These are phyloP conservation scores for Penicillium sp. DNA, from an alignment of 2,329 filamentous ascomycete species.

Conservation along the genomic window DNA sequence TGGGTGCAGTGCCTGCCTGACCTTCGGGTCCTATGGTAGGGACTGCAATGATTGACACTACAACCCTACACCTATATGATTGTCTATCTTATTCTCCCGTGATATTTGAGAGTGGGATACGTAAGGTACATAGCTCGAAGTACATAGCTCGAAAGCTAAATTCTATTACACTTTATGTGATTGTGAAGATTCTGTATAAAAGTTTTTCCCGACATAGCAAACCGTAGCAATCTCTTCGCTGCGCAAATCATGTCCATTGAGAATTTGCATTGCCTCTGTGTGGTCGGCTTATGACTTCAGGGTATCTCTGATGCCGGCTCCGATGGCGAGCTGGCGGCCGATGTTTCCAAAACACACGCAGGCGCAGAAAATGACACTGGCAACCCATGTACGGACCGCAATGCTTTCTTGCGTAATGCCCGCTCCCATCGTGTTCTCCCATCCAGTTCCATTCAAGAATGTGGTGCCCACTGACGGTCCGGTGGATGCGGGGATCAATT, in stretches of 20 bases:
- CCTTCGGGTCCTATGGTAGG: constrained; percentile 43
- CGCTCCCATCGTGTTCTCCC: constrained; percentile 29
- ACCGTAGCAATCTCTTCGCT: background rate
- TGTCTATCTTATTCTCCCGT: constrained; percentile 6
- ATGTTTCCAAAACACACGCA: constrained; percentile 96
- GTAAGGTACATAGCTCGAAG: background rate
- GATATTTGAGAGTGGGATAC: constrained; percentile 1
- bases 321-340: constrained; percentile 68
- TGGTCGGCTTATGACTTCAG: constrained; percentile 17
- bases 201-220: background rate
- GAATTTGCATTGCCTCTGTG: background rate
- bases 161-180: constrained; percentile 7
- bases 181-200: constrained; percentile 3
- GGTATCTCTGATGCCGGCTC: constrained; percentile 21
- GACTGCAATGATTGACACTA: constrained; percentile 58
- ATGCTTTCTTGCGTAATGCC: constrained; percentile 49
- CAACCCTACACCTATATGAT: constrained; percentile 27
- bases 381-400: constrained; percentile 74
- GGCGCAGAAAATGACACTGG: constrained; percentile 90
- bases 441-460: constrained; percentile 27
- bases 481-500: constrained; percentile 67
- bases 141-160: background rate
- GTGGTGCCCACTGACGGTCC: constrained; percentile 33
- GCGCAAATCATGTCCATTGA: background rate
- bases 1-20: constrained; percentile 54